Conservation (phyloP, 257 asterid species). For the Mentha longifolia region DNA sequence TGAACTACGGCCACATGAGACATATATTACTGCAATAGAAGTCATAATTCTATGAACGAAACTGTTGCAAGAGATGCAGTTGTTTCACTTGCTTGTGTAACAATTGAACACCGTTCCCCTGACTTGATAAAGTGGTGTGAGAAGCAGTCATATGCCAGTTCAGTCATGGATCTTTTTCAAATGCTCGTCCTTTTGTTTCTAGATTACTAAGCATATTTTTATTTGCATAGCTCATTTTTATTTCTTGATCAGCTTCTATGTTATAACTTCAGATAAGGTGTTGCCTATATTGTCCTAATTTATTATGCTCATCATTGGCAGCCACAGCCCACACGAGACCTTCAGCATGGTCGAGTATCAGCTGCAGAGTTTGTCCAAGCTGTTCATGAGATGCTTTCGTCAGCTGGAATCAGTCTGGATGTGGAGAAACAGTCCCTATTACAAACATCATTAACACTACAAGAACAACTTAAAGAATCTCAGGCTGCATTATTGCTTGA, state of each 20-base stretch:
- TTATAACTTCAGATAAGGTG: slow-evolving; percentile 12
- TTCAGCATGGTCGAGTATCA: slow-evolving; percentile 81
- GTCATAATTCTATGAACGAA: neutral
- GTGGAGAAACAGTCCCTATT: slow-evolving; percentile 79
- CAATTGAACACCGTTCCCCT: neutral
- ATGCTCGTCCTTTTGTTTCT: slow-evolving; percentile 16
- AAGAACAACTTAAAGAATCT: slow-evolving; percentile 86
- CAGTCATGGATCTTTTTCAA: slow-evolving; percentile 1
- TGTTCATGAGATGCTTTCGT: slow-evolving; percentile 93
- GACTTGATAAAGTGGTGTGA: slow-evolving; percentile 1
- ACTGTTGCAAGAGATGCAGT: neutral
- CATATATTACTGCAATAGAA: neutral
- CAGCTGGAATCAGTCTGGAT: slow-evolving; percentile 82
- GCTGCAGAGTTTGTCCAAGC: slow-evolving; percentile 93
- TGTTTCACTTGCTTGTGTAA: neutral
- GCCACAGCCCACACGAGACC: slow-evolving; percentile 66
- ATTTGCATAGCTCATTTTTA: neutral
- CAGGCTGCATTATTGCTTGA: slow-evolving; percentile 90
- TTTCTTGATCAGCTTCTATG: neutral
- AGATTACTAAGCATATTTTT: neutral
- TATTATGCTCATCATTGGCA: slow-evolving; percentile 36
- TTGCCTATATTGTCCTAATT: neutral
- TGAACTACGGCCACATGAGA: neutral
- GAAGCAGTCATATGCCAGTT: slow-evolving; percentile 15
- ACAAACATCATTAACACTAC: slow-evolving; percentile 70